A percentile compares a stretch with the other conserved stretches of the same genome.
phyloP scores from a whole-genome alignment of 208 protist genomes.

The Leishmania aethiopica region DNA sequence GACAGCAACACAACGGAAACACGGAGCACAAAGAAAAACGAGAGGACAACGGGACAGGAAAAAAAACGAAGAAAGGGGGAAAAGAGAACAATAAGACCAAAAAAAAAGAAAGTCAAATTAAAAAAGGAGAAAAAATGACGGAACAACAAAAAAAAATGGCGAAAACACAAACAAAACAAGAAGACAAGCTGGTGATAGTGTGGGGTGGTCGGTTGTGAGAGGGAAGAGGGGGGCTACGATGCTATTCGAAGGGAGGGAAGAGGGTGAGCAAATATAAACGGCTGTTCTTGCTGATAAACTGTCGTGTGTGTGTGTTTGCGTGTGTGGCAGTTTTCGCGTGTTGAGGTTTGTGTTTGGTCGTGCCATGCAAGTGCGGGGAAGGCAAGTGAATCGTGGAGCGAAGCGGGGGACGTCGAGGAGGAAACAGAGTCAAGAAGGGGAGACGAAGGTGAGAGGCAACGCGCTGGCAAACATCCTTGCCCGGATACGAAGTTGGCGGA shows the following conservation, averaged over 20 bases:
- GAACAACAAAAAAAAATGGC: too few relatives aligned
- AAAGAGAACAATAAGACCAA: not conserved
- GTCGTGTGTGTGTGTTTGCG: not conserved
- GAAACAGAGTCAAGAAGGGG: conserved; percentile 5
- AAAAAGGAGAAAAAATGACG: not conserved
- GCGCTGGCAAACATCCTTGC: not conserved
- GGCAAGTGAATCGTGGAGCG: not conserved
- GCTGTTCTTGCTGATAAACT: conserved; percentile 2
- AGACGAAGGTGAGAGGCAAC: not conserved
- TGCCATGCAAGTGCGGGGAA: not conserved
- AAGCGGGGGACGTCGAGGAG: not conserved
- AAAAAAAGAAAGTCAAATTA: not conserved
- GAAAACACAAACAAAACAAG: not conserved
- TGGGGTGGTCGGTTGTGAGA: not conserved
- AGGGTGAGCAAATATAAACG: conserved; percentile 7
- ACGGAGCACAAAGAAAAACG: not conserved
- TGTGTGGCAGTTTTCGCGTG: not conserved
- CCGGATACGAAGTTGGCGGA: not conserved
- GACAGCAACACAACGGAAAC: not conserved
- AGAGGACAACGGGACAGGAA: not conserved
- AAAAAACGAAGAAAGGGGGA: not conserved
- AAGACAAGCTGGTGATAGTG: conserved; percentile 14
- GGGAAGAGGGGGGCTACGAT: not conserved
- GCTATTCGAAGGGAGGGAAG: not conserved
- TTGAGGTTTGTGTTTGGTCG: not conserved